Conservation (phyloP, 2,329 filamentous ascomycete species). For the Monosporascus sp. region DNA sequence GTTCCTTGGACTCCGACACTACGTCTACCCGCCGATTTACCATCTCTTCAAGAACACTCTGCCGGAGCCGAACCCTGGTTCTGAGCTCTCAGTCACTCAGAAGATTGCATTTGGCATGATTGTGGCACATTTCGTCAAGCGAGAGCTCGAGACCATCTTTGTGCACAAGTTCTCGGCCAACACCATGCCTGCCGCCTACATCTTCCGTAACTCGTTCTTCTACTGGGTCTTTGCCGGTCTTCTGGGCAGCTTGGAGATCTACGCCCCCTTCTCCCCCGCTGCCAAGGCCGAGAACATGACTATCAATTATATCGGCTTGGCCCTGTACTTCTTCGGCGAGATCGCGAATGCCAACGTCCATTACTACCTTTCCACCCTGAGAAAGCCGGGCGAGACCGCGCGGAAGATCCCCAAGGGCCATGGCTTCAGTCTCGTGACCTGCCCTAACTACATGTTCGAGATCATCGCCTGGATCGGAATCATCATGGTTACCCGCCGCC, state of each 20-base stretch:
- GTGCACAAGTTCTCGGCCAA: conserved; percentile 91
- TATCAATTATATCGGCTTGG: conserved; percentile 62
- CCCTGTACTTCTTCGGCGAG: conserved; percentile 73
- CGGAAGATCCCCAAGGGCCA: conserved; percentile 82
- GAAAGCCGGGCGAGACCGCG: conserved; percentile 74
- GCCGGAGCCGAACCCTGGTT: conserved; percentile 29
- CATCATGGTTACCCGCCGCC: conserved; percentile 72
- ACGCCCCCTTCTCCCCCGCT: conserved; percentile 67
- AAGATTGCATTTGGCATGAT: conserved; percentile 69
- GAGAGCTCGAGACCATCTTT: conserved; percentile 89
- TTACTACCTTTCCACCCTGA: conserved; percentile 68
- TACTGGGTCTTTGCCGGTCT: conserved; percentile 86
- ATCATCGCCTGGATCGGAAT: conserved; percentile 80
- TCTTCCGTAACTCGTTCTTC: conserved; percentile 91
- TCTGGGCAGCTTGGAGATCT: conserved; percentile 79
- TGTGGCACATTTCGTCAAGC: conserved; percentile 83
- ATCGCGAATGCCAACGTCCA: conserved; percentile 76
- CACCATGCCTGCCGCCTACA: conserved; percentile 87
- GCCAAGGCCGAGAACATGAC: conserved; percentile 43
- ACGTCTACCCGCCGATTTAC: conserved; percentile 55
- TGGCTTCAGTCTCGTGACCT: conserved; percentile 82
- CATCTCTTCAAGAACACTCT: conserved; percentile 38
- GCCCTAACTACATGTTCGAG: conserved; percentile 97
- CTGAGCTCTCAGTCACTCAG: conserved; percentile 61
- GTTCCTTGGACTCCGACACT: conserved; percentile 65